Evolutionary conservation across 768 basidiomycete species (phyloP), one percentile per base, ranked within the genome.

Genomic region (Auriscalpium vulgare): DNA sequence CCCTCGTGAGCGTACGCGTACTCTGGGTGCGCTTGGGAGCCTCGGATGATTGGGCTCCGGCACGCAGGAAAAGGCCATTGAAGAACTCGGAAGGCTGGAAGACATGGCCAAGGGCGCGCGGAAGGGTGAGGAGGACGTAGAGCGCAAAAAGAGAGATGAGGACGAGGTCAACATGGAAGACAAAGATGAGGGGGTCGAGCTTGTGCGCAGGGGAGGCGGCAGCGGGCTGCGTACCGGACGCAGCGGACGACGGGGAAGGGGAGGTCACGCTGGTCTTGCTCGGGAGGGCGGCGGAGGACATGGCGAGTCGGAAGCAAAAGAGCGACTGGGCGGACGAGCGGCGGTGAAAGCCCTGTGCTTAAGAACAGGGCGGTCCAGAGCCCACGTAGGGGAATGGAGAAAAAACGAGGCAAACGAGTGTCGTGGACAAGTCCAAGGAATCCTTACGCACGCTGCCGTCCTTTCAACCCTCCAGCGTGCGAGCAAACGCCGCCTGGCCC

Each of bases 11-110:
- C 29, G 48, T 37, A 19, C 47, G 45, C 34, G 43, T 21, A 17
- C 46, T 47, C 21, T n/a, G 10, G 44, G 50, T 45, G 16, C 54
- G 57, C 8, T 14, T 29, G n/a, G 58, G 50, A 37, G 50, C 50
- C 37, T 59, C 54, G 35, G 40, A 21, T 38, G 19, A 19, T 7
- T 43, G 21, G 14, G n/a, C 8, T 3, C 58, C 58, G 21, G 54
- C 40, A 16, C 54, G 58, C 5, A 59, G 58, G 55, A 59, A 56
- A 47, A 52, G 23, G n/a, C 58, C 54, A 23, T 56, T 51, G 51
- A 61, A 43, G 38, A 56, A 4, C 3, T 59, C 57, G 17, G 59
- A 56, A 47, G 58, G 61, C 17, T 57, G 61, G 36, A 51, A 60
- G 5, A 59, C 29, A 8, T 40, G 46, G 7, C 56, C 58, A 16